phyloP scores from a whole-genome alignment of 176 grass and related monocot species.

The Carex scoparia region DNA sequence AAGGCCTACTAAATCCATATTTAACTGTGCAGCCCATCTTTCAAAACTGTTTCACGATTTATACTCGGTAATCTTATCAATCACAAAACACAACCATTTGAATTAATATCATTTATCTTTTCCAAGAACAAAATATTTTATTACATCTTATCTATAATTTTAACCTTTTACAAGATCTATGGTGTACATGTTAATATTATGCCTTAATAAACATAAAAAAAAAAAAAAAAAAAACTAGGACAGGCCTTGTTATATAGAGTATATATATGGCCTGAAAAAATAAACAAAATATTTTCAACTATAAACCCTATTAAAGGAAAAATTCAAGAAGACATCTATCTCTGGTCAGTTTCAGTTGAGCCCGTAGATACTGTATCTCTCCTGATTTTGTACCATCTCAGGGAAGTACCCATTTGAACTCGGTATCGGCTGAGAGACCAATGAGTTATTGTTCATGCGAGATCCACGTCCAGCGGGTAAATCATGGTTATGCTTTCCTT shows the following conservation, averaged over 20 bases:
- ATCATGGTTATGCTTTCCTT: slow-evolving; percentile 43
- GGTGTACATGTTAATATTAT: slow-evolving; percentile 8
- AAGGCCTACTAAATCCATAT: background rate
- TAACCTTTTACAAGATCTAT: slow-evolving; percentile 16
- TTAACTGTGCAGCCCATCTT: background rate
- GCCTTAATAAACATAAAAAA: background rate
- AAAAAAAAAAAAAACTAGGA: background rate
- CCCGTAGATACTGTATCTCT: background rate
- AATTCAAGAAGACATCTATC: background rate
- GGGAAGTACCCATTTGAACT: background rate
- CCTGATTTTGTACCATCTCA: background rate
- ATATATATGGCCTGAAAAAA: background rate
- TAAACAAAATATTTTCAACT: slow-evolving; percentile 16
- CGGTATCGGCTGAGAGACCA: slow-evolving; percentile 16
- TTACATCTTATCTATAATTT: background rate
- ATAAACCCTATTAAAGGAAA: background rate
- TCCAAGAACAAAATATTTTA: background rate
- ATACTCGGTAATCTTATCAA: background rate
- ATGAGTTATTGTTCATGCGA: background rate
- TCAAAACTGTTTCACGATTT: background rate
- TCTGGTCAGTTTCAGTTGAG: background rate
- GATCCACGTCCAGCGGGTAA: slow-evolving; percentile 29
- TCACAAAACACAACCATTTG: background rate
- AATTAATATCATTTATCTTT: background rate
- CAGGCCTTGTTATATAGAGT: background rate